phyloP scores from a whole-genome alignment of 2,329 filamentous ascomycete genomes.

The Cladobotryum protrusum region DNA sequence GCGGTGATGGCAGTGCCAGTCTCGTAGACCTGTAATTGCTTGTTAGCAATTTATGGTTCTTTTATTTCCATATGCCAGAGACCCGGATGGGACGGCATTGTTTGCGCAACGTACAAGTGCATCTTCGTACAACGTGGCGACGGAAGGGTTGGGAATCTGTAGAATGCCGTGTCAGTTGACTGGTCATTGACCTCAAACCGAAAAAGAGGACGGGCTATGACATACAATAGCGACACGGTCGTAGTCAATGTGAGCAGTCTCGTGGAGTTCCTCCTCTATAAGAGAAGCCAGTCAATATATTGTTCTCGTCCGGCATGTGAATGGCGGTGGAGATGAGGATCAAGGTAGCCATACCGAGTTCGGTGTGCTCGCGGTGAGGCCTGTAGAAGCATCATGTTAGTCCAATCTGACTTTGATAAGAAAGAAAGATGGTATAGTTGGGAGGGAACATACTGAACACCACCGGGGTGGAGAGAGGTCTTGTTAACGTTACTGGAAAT shows the following conservation, averaged over 20 bases:
- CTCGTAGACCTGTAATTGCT: slow-evolving; percentile 59
- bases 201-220: neutral
- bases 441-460: slow-evolving; percentile 69
- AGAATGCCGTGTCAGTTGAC: neutral
- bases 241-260: slow-evolving; percentile 98
- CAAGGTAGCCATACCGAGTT: slow-evolving; percentile 55
- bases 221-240: slow-evolving; percentile 95
- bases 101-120: slow-evolving; percentile 52
- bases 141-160: slow-evolving; percentile 82
- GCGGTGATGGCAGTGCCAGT: slow-evolving; percentile 96
- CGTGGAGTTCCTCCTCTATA: slow-evolving; percentile 84
- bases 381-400: slow-evolving; percentile 40
- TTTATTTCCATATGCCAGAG: neutral
- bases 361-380: slow-evolving; percentile 82
- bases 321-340: slow-evolving; percentile 7
- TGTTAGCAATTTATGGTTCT: slow-evolving; percentile 10
- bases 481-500: slow-evolving; percentile 69
- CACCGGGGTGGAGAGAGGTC: slow-evolving; percentile 82
- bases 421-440: slow-evolving; percentile 1
- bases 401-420: slow-evolving; percentile 3
- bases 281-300: neutral
- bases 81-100: neutral
- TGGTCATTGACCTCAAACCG: neutral
- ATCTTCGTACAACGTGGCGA: slow-evolving; percentile 97
- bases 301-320: neutral